Conservation (phyloP, 306 rosid genomes). For the Acacia confusa region DNA sequence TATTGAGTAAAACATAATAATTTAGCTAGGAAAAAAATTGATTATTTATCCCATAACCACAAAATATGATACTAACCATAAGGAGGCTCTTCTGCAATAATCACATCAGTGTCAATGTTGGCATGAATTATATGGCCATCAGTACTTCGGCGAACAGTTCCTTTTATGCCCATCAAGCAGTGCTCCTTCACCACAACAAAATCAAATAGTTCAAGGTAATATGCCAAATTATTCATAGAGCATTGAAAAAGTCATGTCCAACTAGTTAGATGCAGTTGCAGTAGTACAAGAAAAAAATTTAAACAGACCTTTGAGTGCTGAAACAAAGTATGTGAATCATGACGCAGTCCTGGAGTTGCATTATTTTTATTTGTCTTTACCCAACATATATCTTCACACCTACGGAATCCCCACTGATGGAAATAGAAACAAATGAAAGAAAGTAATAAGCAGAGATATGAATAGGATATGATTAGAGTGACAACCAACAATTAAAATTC, state of each 20-base stretch:
- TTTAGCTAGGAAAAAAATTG: neutral
- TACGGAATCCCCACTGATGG: conserved; percentile 95
- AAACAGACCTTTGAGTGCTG: conserved; percentile 95
- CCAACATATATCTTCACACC: conserved; percentile 99
- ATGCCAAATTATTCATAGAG: neutral
- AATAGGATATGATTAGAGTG: conserved; percentile 22
- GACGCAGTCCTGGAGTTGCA: conserved; percentile 90
- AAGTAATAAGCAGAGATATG: conserved; percentile 7
- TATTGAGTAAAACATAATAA: conserved; percentile 14
- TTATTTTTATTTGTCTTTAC: conserved; percentile 94
- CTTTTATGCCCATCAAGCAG: conserved; percentile 99
- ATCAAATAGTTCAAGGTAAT: conserved; percentile 19
- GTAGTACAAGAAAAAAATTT: neutral
- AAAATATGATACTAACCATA: conserved; percentile 67
- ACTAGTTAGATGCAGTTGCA: neutral
- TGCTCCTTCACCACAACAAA: conserved; percentile 68
- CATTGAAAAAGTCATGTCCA: neutral
- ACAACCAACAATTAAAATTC: conserved; percentile 17
- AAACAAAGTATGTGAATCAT: conserved; percentile 93
- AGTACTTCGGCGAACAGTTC: conserved; percentile 98
- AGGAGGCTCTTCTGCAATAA: conserved; percentile 97
- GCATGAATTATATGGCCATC: conserved; percentile 99
- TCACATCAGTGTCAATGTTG: conserved; percentile 96
- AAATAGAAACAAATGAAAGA: conserved; percentile 19
- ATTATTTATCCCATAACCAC: neutral